phyloP scores from a whole-genome alignment of 371 early-diverging fungal genomes.

The Lichtheimia corymbifera region DNA sequence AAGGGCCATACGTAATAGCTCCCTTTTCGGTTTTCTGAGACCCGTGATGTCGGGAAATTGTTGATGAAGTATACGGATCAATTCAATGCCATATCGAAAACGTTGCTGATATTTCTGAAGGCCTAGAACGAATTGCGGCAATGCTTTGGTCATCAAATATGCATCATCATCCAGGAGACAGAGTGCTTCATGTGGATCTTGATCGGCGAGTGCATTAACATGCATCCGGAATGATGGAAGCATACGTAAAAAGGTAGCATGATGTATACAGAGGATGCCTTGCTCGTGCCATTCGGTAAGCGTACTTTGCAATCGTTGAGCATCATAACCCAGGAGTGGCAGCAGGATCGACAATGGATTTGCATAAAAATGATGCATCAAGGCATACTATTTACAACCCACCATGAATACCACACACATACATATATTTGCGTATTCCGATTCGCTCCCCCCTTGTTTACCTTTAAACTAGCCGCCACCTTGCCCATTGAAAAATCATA shows the following conservation, averaged over 20 bases:
- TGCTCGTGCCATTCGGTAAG: slow-evolving; percentile 32
- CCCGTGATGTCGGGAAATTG: slow-evolving; percentile 44
- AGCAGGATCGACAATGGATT: slow-evolving; percentile 82
- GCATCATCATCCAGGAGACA: slow-evolving; percentile 58
- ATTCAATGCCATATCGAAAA: slow-evolving; percentile 53
- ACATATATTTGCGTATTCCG: not conserved
- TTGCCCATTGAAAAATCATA: slow-evolving; percentile 77
- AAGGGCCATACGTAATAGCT: slow-evolving; percentile 55
- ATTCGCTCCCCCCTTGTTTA: slow-evolving; percentile 20
- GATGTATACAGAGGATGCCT: slow-evolving; percentile 42
- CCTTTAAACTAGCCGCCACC: slow-evolving; percentile 72
- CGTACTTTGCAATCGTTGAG: slow-evolving; percentile 24
- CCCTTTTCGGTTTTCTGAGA: slow-evolving; percentile 49
- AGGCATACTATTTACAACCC: slow-evolving; percentile 54
- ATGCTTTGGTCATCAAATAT: slow-evolving; percentile 37
- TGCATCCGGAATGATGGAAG: slow-evolving; percentile 68
- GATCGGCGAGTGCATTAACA: slow-evolving; percentile 46
- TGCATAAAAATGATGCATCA: slow-evolving; percentile 85
- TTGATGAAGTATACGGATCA: slow-evolving; percentile 52
- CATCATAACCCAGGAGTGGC: slow-evolving; percentile 24
- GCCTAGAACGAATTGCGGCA: slow-evolving; percentile 41
- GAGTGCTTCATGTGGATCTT: slow-evolving; percentile 49
- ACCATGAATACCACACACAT: not conserved
- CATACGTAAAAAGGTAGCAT: slow-evolving; percentile 72
- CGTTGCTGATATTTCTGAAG: slow-evolving; percentile 52